Evolutionary conservation across 2,329 filamentous ascomycete species (phyloP).

Genomic region (Paecilomyces formosus): DNA sequence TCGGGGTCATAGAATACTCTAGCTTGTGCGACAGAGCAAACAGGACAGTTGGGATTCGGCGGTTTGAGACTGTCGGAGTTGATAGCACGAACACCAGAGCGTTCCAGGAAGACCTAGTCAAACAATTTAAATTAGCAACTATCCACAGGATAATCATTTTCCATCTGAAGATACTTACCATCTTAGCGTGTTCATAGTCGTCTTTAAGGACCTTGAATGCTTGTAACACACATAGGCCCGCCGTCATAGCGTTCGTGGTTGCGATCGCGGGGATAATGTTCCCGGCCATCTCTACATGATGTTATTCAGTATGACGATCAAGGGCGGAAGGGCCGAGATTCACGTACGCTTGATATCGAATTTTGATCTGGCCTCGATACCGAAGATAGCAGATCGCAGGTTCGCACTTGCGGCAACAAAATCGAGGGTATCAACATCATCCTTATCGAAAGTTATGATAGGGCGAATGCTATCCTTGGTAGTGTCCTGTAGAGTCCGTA

Average conservation of each 20-base stretch:
- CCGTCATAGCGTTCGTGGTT: constrained; percentile 94
- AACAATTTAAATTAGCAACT: not conserved
- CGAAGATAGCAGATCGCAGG: constrained; percentile 79
- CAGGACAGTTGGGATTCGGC: constrained; percentile 75
- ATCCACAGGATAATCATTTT: not conserved
- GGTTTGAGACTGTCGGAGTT: constrained; percentile 47
- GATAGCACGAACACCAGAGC: constrained; percentile 51
- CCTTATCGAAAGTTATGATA: constrained; percentile 86
- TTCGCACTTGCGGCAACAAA: constrained; percentile 91
- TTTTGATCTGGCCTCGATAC: constrained; percentile 78
- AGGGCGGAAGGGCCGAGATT: not conserved
- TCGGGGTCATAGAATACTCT: constrained; percentile 61
- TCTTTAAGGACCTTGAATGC: constrained; percentile 81
- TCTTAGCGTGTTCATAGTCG: constrained; percentile 64
- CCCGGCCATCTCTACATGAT: constrained; percentile 74
- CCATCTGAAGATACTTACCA: constrained; percentile 44
- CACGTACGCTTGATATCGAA: constrained; percentile 79
- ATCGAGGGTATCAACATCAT: constrained; percentile 88
- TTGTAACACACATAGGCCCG: constrained; percentile 83
- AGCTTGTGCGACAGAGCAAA: constrained; percentile 69
- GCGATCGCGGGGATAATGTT: constrained; percentile 99
- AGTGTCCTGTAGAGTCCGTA: constrained; percentile 56
- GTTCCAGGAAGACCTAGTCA: constrained; percentile 66
- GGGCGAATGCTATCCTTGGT: constrained; percentile 39
- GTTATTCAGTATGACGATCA: constrained; percentile 5